A percentile compares a stretch with the other conserved stretches of the same genome.
These are phyloP conservation scores for Mucor plumbeus DNA, from an alignment of 371 early-diverging fungal species.

Conservation along the genomic window DNA sequence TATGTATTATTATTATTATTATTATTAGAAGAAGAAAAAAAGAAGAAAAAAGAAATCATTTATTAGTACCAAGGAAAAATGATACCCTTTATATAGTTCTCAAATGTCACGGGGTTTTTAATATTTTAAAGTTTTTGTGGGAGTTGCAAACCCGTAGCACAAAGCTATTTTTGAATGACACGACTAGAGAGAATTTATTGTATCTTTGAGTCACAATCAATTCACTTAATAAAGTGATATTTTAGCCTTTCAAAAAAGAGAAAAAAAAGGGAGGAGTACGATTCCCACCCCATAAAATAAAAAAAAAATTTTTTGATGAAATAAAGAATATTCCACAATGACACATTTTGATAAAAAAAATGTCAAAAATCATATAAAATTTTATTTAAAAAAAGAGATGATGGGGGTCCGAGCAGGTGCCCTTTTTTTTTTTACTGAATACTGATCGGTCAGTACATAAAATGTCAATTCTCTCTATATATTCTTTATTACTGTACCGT, in stretches of 20 bases:
- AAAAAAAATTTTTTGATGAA: not conserved
- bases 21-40: conserved; percentile 16
- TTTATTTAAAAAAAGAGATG: not conserved
- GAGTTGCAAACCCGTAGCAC: conserved; percentile 17
- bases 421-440: conserved; percentile 9
- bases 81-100: conserved; percentile 12
- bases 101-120: conserved; percentile 12
- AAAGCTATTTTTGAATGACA: conserved; percentile 15
- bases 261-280: not conserved
- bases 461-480: conserved; percentile 14
- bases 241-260: not conserved
- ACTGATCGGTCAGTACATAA: conserved; percentile 19
- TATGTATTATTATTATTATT: not conserved
- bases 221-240: conserved; percentile 6
- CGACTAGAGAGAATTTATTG: conserved; percentile 1
- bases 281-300: conserved; percentile 11
- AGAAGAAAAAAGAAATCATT: conserved; percentile 11
- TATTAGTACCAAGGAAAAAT: not conserved
- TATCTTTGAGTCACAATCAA: conserved; percentile 18
- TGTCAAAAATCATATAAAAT: conserved; percentile 5
- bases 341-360: not conserved
- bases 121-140: conserved; percentile 13
- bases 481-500: not conserved
- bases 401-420: conserved; percentile 18
- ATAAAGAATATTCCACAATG: conserved; percentile 2